A percentile compares a stretch with the other conserved stretches of the same genome.
Conservation (phyloP, 306 rosid species). For the Lagenaria siceraria region DNA sequence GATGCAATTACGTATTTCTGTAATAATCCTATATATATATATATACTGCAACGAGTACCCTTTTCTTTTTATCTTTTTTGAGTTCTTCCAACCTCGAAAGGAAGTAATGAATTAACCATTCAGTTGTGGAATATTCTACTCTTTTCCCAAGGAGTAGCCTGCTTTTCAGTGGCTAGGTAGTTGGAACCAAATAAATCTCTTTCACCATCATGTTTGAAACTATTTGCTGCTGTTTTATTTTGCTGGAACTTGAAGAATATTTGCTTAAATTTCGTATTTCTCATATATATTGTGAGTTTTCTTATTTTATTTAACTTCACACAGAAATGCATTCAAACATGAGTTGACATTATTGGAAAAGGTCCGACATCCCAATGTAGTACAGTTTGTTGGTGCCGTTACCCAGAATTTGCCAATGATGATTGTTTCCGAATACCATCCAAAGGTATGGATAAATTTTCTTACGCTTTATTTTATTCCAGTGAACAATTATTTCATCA, state of each 20-base stretch:
- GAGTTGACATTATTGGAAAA: constrained; percentile 82
- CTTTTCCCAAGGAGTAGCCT: not conserved
- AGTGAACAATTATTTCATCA: not conserved
- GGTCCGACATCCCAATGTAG: constrained; percentile 94
- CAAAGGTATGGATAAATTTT: constrained; percentile 48
- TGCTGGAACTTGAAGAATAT: not conserved
- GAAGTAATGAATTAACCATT: too few species aligned
- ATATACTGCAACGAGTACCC: too few species aligned
- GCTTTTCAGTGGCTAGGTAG: not conserved
- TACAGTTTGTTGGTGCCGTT: constrained; percentile 99
- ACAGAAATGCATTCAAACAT: constrained; percentile 78
- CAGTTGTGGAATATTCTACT: too few species aligned
- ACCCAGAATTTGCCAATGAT: constrained; percentile 98
- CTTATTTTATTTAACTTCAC: not conserved
- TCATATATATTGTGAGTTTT: not conserved
- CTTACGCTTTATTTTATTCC: constrained; percentile 9
- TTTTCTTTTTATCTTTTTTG: not conserved
- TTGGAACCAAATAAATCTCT: not conserved
- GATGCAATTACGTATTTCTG: not conserved
- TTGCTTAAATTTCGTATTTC: not conserved
- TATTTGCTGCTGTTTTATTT: not conserved
- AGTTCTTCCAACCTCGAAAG: too few species aligned
- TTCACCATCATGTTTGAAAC: not conserved
- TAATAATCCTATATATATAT: too few species aligned
- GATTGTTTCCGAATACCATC: constrained; percentile 87